Percentiles rank a stretch among this genome's conserved stretches.
Conservation (phyloP, 106 monocot genomes). For the Acanthochlamys bracteata region DNA sequence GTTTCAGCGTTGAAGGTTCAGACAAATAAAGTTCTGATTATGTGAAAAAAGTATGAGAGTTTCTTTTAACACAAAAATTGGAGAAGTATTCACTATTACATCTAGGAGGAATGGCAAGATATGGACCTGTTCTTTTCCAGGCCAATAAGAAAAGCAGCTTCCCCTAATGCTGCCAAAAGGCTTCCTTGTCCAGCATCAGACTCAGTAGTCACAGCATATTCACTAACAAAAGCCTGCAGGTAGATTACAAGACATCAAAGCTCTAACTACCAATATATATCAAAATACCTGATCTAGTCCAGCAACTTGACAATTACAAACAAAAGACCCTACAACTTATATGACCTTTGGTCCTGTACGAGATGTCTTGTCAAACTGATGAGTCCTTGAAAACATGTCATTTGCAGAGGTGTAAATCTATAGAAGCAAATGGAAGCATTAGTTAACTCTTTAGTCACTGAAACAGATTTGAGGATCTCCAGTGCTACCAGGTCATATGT, state of each 20-base stretch:
- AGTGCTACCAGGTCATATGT: neutral
- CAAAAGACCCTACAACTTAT: neutral
- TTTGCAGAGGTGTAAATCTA: constrained; percentile 73
- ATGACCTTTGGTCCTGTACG: constrained; percentile 72
- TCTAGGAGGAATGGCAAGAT: neutral
- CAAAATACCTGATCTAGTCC: no score
- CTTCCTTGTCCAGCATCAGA: constrained; percentile 88
- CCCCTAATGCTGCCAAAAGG: constrained; percentile 75
- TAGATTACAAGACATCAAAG: neutral
- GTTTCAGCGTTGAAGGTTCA: neutral
- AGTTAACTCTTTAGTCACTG: neutral
- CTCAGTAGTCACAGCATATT: constrained; percentile 93
- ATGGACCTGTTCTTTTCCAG: constrained; percentile 84
- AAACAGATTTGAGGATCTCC: neutral
- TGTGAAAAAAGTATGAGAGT: no score
- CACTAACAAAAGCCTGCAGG: constrained; percentile 90
- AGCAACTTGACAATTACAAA: no score
- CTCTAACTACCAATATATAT: no score
- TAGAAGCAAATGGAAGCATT: constrained; percentile 2
- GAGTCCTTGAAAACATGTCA: constrained; percentile 56
- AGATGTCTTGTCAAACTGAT: constrained; percentile 56
- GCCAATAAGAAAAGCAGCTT: constrained; percentile 95
- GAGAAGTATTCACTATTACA: neutral
- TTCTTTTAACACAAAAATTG: no score
- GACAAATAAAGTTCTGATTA: neutral